These are phyloP conservation scores for Plasmodium adleri DNA, from an alignment of 169 alveolate genomes.

Conservation along the genomic window DNA sequence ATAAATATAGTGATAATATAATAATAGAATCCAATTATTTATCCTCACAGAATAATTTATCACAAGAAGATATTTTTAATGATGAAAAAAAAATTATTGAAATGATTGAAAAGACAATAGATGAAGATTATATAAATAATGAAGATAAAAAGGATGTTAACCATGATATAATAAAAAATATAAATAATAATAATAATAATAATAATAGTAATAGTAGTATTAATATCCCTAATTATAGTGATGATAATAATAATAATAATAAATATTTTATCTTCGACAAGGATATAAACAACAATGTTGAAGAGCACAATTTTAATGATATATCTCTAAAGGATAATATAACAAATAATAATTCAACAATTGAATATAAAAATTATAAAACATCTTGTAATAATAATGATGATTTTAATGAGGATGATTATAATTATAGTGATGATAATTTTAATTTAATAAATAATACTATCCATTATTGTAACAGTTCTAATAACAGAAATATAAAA, in stretches of 20 bases:
- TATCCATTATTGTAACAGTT: not conserved
- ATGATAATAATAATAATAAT: not conserved
- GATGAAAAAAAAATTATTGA: no score
- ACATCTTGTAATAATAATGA: not conserved
- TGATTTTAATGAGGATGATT: not conserved
- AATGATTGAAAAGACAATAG: no score
- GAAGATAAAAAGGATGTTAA: not conserved
- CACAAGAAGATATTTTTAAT: no score
- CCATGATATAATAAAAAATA: not conserved
- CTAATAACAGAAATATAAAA: not conserved
- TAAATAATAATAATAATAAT: not conserved
- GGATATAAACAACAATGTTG: not conserved
- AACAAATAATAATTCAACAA: not conserved
- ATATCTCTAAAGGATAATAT: not conserved
- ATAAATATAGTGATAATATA: no score
- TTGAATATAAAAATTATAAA: not conserved
- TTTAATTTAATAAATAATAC: not conserved
- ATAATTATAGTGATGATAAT: not conserved
- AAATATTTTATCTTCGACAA: not conserved
- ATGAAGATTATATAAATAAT: no score
- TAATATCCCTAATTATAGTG: not conserved
- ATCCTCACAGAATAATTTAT: no score
- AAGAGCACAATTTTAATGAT: not conserved
- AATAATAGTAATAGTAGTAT: not conserved
- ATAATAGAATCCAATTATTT: no score